A percentile compares a stretch with the other conserved stretches of the same genome.
These are phyloP conservation scores for Agaricus bisporus DNA, from an alignment of 768 basidiomycete genomes.

Conservation along the genomic window DNA sequence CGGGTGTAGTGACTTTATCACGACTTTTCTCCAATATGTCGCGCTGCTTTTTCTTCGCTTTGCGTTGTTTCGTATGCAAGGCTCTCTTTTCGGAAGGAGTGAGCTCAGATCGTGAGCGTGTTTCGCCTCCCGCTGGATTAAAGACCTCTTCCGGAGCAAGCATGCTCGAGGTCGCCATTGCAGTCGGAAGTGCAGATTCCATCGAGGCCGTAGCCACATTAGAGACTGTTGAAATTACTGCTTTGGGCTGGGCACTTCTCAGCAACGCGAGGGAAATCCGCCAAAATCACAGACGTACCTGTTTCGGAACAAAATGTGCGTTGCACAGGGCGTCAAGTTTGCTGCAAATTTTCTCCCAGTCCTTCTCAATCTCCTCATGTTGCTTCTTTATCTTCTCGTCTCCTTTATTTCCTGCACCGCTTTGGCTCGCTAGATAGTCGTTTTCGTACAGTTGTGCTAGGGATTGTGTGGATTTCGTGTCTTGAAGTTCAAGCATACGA, in stretches of 20 bases:
- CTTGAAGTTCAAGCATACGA: constrained; percentile 81
- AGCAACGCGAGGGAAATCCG: background rate
- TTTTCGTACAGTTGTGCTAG: constrained; percentile 96
- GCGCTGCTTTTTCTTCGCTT: constrained; percentile 62
- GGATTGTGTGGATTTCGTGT: constrained; percentile 81
- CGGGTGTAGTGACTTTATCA: constrained; percentile 51
- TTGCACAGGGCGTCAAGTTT: constrained; percentile 95
- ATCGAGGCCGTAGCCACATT: constrained; percentile 78
- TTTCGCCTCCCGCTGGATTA: constrained; percentile 46
- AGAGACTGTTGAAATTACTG: constrained; percentile 74
- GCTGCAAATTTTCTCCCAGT: constrained; percentile 81
- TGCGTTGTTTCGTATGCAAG: constrained; percentile 61
- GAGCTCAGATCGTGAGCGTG: constrained; percentile 70
- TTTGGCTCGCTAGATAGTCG: constrained; percentile 71
- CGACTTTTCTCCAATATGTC: constrained; percentile 59
- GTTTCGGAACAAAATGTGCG: constrained; percentile 92
- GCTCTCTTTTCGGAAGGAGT: constrained; percentile 81
- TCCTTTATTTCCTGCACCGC: constrained; percentile 61
- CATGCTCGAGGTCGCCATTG: constrained; percentile 67
- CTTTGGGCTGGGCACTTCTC: constrained; percentile 63
- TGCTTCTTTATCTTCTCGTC: constrained; percentile 87
- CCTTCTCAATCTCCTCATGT: constrained; percentile 76
- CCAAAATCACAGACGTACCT: constrained; percentile 42
- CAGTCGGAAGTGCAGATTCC: constrained; percentile 88
- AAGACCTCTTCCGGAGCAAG: constrained; percentile 94